These are phyloP conservation scores for Lagenidium sp. DNA, from an alignment of 352 stramenopile genomes.

Conservation along the genomic window DNA sequence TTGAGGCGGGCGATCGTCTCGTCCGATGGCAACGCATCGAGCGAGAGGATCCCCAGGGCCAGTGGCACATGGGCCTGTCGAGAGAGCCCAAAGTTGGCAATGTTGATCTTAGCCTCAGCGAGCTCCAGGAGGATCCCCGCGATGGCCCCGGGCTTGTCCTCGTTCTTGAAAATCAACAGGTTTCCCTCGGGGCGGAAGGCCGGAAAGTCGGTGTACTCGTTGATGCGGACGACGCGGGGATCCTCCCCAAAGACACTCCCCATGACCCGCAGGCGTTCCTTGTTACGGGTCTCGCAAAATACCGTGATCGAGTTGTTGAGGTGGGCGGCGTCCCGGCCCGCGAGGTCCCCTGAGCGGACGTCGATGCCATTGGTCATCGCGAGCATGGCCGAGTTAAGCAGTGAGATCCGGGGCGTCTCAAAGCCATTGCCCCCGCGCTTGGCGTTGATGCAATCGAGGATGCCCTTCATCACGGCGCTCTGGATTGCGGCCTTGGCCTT, in stretches of 20 bases:
- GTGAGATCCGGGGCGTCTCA: constrained; percentile 20
- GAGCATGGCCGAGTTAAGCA: constrained; percentile 63
- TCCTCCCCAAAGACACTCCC: constrained; percentile 81
- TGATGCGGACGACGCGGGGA: constrained; percentile 66
- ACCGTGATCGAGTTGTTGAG: constrained; percentile 76
- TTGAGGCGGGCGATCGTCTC: constrained; percentile 58
- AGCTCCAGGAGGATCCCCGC: constrained; percentile 64
- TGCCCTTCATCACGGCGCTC: constrained; percentile 63
- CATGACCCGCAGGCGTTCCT: constrained; percentile 49
- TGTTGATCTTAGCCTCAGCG: constrained; percentile 68
- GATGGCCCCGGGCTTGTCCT: constrained; percentile 73
- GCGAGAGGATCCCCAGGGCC: constrained; percentile 62
- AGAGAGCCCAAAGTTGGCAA: constrained; percentile 77
- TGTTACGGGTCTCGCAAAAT: constrained; percentile 50
- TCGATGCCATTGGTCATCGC: constrained; percentile 74
- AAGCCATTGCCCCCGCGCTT: constrained; percentile 8
- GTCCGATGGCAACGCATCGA: constrained; percentile 44
- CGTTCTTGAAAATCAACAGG: constrained; percentile 78
- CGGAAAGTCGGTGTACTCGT: constrained; percentile 80
- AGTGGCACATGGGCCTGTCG: constrained; percentile 47
- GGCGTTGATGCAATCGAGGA: constrained; percentile 47
- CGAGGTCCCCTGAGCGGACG: constrained; percentile 56
- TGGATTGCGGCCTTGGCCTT: constrained; percentile 65
- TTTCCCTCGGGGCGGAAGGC: constrained; percentile 73
- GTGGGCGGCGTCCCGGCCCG: constrained; percentile 31